phyloP scores from a whole-genome alignment of 371 early-diverging fungal species.

The Mucor velutinosus region DNA sequence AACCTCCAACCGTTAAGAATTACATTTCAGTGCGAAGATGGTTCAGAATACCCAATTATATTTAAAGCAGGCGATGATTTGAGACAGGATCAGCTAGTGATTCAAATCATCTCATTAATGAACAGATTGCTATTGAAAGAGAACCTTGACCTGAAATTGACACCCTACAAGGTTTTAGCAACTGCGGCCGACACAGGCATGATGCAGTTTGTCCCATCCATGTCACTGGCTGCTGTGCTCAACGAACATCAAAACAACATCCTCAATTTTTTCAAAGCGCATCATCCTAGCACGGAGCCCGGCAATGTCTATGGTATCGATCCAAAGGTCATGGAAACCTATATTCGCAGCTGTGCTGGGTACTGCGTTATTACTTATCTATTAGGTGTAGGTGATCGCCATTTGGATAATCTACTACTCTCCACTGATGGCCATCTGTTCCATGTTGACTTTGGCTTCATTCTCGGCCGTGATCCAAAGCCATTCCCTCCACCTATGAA shows the following conservation, averaged over 20 bases:
- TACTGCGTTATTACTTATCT: conserved; percentile 98
- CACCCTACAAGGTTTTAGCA: conserved; percentile 94
- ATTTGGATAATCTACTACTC: conserved; percentile 94
- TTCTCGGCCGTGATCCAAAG: conserved; percentile 97
- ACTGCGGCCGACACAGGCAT: conserved; percentile 92
- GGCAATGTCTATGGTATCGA: conserved; percentile 71
- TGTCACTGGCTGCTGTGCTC: conserved; percentile 87
- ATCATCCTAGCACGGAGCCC: conserved; percentile 66
- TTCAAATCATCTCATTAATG: conserved; percentile 96
- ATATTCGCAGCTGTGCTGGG: conserved; percentile 94
- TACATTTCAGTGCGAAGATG: conserved; percentile 80
- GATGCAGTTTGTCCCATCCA: conserved; percentile 89
- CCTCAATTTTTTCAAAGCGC: conserved; percentile 72
- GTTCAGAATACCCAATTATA: conserved; percentile 83
- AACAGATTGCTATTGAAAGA: conserved; percentile 91
- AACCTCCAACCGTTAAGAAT: conserved; percentile 84
- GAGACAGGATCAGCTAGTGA: conserved; percentile 96
- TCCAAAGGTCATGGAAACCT: conserved; percentile 90
- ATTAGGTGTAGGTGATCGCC: conserved; percentile 99
- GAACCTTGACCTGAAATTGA: conserved; percentile 90
- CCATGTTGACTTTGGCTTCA: conserved; percentile 98
- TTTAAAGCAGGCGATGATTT: conserved; percentile 97
- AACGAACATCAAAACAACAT: conserved; percentile 84
- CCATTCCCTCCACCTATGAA: conserved; percentile 99
- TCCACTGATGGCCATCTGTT: conserved; percentile 90